Base-by-base conservation (phyloP, 176 grass and related monocot species). In the Phyllostachys edulis region DNA sequence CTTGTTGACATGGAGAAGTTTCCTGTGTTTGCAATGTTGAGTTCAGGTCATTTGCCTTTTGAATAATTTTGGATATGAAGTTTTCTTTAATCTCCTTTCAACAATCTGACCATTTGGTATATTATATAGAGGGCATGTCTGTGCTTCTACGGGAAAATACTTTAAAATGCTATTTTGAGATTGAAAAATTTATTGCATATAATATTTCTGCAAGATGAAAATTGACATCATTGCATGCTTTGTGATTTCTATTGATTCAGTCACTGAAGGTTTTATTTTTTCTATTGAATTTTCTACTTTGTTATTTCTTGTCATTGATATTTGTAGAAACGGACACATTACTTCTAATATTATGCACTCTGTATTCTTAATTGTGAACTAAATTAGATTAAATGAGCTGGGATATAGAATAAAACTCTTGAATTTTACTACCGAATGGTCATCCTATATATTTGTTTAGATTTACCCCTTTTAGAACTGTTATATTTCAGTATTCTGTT, bases 11-110 rank as follows among this genome's bases (percentile, higher is more conserved):
- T 67, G 73, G 76, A 76, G 63, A 68, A 26, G 3, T 34, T 74
- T 9, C 12, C 6, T 45, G 27, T 40, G 24, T 67, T 73, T 72
- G 47, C 49, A 36, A 59, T 78, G 50, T 64, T 15, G 29, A 34
- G 47, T 60, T 78, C 44, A 60, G 29, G 9, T 47, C 17, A 51
- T 85, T 67, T 56, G 56, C 18, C 20, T 80, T 80, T 67, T 79
- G 45, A 82, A 80, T 70, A 62, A 79, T 21, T 75, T 38, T 85
- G 21, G 17, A 83, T 85, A 52, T 46, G 70, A 20, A 60, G 26
- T 21, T 38, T 24, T 34, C 36, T 63, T 82, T 86, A 41, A 67
- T 42, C 13, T 3, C 44, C 39, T 8, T 73, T 15, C 36, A 18
- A 77, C 24, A 5, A 54, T 64, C 81, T 74, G 38, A 59, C 26